These are phyloP conservation scores for Naegleria lovaniensis DNA, from an alignment of 208 protist species.

Conservation along the genomic window DNA sequence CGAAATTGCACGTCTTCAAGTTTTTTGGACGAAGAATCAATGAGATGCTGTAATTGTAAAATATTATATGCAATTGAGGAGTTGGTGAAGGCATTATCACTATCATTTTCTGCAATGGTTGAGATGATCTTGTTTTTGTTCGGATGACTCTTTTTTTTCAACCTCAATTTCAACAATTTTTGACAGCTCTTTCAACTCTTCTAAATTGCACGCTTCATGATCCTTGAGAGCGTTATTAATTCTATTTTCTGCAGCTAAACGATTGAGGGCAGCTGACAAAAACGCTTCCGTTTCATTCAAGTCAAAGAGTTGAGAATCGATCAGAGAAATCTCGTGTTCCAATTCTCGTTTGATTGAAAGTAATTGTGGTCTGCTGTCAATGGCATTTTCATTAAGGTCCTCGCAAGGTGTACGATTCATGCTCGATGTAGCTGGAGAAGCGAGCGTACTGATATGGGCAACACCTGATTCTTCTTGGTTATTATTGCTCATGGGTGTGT, in stretches of 20 bases:
- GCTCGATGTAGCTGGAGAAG: too few species aligned
- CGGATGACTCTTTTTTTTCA: neutral
- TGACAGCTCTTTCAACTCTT: neutral
- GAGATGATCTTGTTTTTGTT: neutral
- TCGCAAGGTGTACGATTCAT: neutral
- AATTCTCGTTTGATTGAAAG: neutral
- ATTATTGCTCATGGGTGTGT: neutral
- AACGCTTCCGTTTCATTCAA: neutral
- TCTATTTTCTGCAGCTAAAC: neutral
- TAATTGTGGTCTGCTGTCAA: neutral
- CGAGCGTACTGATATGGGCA: too few species aligned
- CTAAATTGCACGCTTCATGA: neutral
- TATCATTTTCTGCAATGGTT: neutral
- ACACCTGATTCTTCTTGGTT: neutral
- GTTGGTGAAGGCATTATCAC: neutral
- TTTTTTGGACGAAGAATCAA: neutral
- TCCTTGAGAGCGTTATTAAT: neutral
- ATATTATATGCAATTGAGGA: neutral
- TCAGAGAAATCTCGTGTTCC: neutral
- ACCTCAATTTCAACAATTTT: neutral
- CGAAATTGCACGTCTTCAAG: neutral
- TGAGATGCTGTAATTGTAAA: neutral
- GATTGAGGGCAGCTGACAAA: neutral
- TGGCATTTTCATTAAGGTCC: neutral
- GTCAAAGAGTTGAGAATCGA: neutral